Evolutionary conservation across 768 basidiomycete genomes (phyloP).

Genomic region (Xanthoconium purpureum): DNA sequence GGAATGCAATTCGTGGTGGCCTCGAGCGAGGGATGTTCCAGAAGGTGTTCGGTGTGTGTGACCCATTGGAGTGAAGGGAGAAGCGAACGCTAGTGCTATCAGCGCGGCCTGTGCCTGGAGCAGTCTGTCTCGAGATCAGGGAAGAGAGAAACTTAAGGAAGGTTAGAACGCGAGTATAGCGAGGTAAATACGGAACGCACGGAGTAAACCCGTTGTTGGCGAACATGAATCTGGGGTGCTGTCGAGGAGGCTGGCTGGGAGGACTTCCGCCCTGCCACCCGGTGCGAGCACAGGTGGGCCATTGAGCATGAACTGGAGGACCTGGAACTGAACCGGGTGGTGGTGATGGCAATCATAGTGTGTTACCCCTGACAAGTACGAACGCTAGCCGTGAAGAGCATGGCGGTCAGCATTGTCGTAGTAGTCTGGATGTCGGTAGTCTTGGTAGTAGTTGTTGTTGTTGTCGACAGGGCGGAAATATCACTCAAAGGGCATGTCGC

Average conservation of each 20-base stretch:
- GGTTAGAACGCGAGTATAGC: slow-evolving; percentile 10
- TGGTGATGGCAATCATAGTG: slow-evolving; percentile 11
- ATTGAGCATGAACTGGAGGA: slow-evolving; percentile 62
- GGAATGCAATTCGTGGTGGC: slow-evolving; percentile 5
- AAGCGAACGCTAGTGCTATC: neutral
- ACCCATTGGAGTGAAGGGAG: neutral
- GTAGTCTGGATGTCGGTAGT: slow-evolving; percentile 5
- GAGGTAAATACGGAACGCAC: slow-evolving; percentile 14
- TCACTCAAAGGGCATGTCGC: slow-evolving; percentile 41
- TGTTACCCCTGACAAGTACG: neutral
- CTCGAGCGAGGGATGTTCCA: slow-evolving; percentile 3
- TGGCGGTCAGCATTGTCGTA: slow-evolving; percentile 17
- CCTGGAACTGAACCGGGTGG: slow-evolving; percentile 48
- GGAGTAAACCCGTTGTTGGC: slow-evolving; percentile 42
- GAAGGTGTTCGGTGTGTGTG: slow-evolving; percentile 7
- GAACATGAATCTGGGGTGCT: slow-evolving; percentile 35
- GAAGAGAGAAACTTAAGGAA: slow-evolving; percentile 22
- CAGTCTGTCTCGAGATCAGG: slow-evolving; percentile 15
- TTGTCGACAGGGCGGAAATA: slow-evolving; percentile 32
- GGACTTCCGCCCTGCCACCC: slow-evolving; percentile 72
- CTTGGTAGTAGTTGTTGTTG: slow-evolving; percentile 10
- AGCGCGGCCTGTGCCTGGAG: neutral
- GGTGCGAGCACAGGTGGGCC: slow-evolving; percentile 60
- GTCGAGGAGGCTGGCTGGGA: slow-evolving; percentile 46
- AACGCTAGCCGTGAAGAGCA: neutral